Evolutionary conservation across 371 early-diverging fungal genomes (phyloP).

Genomic region (Mortierella sp.): DNA sequence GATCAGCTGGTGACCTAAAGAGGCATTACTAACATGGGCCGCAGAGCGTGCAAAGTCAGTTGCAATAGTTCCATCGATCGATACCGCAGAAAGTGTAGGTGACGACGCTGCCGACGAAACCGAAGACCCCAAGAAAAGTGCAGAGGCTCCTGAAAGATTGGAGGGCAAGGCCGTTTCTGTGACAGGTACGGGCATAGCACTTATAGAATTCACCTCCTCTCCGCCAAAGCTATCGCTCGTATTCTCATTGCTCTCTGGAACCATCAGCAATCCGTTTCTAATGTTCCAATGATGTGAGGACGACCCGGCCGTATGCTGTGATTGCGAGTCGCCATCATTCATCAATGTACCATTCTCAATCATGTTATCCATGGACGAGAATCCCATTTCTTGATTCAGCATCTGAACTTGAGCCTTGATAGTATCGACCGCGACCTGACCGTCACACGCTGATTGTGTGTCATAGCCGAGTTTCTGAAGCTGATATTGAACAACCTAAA

Average conservation of each 20-base stretch:
- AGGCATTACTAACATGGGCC: not conserved
- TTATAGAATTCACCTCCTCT: slow-evolving; percentile 2
- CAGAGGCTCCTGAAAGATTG: not conserved
- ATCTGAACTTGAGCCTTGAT: slow-evolving; percentile 41
- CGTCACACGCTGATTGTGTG: slow-evolving; percentile 45
- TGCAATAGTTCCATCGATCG: not conserved
- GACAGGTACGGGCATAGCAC: too few species aligned
- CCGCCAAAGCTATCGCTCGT: slow-evolving; percentile 27
- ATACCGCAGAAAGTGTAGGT: not conserved
- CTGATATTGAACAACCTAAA: slow-evolving; percentile 55
- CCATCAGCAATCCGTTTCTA: slow-evolving; percentile 1
- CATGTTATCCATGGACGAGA: too few species aligned
- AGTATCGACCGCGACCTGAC: slow-evolving; percentile 51
- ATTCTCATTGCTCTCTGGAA: slow-evolving; percentile 24
- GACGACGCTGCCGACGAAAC: not conserved
- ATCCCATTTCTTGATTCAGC: slow-evolving; percentile 4
- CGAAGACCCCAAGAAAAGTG: not conserved
- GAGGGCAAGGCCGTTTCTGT: not conserved
- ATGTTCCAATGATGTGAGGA: slow-evolving; percentile 2
- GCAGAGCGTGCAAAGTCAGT: not conserved
- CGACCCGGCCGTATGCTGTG: not conserved
- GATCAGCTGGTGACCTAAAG: not conserved
- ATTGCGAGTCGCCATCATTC: not conserved
- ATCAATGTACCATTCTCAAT: not conserved
- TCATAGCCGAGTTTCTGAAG: slow-evolving; percentile 53